Evolutionary conservation across 768 basidiomycete genomes (phyloP), one percentile per base, ranked within the genome.

Genomic region (Tricholoma flavovirens): DNA sequence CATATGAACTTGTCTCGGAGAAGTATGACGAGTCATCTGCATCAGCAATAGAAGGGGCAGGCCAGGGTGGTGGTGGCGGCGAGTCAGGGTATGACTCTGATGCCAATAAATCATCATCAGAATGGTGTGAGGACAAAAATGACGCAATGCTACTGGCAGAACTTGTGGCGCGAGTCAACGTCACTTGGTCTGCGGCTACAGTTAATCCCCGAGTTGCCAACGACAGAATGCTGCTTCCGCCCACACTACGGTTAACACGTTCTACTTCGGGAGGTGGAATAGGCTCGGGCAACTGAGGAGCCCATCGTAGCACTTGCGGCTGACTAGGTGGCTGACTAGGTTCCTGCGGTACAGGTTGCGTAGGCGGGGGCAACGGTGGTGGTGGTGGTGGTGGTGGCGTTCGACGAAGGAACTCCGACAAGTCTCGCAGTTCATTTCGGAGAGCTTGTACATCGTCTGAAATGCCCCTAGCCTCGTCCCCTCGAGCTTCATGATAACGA

Each of bases 371-470:
- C n/a, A n/a, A n/a, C n/a, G 19, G 59, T 9, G 51, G 49, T 14
- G 53, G 53, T 29, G 50, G 24, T 9, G 58, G 57, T 15, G 72
- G 73, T 1, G 74, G 63, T 2, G 70, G 71, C 3, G 73, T 75
- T 15, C 74, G 76, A 56, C 77, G 82, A 15, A 87, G 68, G 58
- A 76, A 80, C 26, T 81, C 73, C 0, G 83, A 79, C 10, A 94
- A 74, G 45, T 84, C 82, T 11, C 75, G 76, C 2, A 96, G 72
- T 60, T 89, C 84, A 35, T 85, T 76, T 56, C 87, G 80, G 36
- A 97, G 81, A 0, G 83, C 80, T 51, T 80, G 80, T 4, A 96
- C 75, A 64, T 88, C 84, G 46, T 82, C 83, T 0, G 79, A 76
- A 7, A 94, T 65, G 14, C 85, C 84, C 24, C 80, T 75, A 29